Base-by-base conservation (phyloP, 2,329 filamentous ascomycete genomes). In the Calonectria fujianensis region DNA sequence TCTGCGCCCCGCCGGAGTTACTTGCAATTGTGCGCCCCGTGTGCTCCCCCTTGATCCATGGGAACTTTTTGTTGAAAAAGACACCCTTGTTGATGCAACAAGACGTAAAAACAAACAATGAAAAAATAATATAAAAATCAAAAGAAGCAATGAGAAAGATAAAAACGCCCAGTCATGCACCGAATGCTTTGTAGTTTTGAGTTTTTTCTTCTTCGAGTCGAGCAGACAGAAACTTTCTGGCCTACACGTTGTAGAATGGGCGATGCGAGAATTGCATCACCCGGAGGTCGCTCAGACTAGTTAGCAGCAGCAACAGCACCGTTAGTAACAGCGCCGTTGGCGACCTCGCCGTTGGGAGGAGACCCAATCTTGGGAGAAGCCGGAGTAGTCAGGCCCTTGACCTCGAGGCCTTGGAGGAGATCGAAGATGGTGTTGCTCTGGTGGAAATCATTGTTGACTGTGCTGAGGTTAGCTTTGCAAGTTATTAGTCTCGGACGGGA, bases 391-490 rank as follows among this genome's bases (percentile, higher is more conserved):
- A 96, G 86, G 75, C 93, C 90, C 59, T 91, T 86, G n/a, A 95
- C 92, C 75, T 90, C 84, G 4, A 99, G 89, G 31, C 92, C 95
- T 20, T 96, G 91, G 83, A 99, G 97, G 32, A 98, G 89, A 59
- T 94, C 91, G 84, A 98, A 98, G 79, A 99, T 94, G 70, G 93
- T 93, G 68, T 92, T 90, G 70, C 92, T 92, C 80, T 95, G 90
- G 84, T 98, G 95, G 92, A 99, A 99, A 84, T 99, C 96, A 83
- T 99, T 99, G 88, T 99, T 96, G 35, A 99, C 97, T 96, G 78
- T 27, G 31, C n/a, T 2, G 1, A 37, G 13, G 39, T 50, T 11
- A 68, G 41, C 66, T 70, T 20, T 63, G 73, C 76, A 39, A 57
- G 45, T 51, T 41, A 27, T 69, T 20, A 8, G 27, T 13, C 50